Conservation (phyloP, 306 rosid species). For the Glycyrrhiza uralensis region DNA sequence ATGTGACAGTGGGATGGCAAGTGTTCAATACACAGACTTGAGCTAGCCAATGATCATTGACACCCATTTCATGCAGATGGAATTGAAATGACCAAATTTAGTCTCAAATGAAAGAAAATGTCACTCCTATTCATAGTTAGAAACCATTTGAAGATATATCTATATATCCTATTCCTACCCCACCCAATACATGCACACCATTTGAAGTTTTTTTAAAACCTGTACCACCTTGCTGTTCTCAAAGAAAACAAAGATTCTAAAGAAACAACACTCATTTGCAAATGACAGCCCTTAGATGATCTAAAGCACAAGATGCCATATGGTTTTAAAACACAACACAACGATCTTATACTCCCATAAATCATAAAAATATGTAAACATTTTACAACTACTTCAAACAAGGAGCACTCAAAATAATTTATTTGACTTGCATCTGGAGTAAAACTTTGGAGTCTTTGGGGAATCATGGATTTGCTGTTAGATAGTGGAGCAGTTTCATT, state of each 20-base stretch:
- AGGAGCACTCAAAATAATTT: not conserved
- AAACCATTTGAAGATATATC: not conserved
- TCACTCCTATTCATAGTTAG: not conserved
- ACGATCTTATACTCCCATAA: not conserved
- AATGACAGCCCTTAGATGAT: not conserved
- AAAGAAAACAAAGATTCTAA: not conserved
- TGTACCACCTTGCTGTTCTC: slow-evolving; percentile 2
- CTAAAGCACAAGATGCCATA: not conserved
- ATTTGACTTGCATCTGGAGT: not conserved
- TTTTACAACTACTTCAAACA: not conserved
- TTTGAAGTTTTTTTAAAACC: not conserved
- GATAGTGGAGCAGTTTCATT: not conserved
- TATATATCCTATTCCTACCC: not conserved
- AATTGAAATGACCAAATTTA: slow-evolving; percentile 9
- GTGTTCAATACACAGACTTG: not conserved
- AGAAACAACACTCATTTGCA: not conserved
- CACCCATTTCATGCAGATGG: not conserved
- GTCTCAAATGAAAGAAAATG: slow-evolving; percentile 1
- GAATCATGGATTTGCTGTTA: not conserved
- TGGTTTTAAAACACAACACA: not conserved
- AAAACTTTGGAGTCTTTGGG: not conserved
- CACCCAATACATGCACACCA: not conserved
- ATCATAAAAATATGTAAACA: not conserved
- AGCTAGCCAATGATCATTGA: slow-evolving; percentile 4
- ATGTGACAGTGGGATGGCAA: slow-evolving; percentile 9